Evolutionary conservation across 1,284 basidiomycete species (phyloP).

Genomic region (Wallemia mellicola): DNA sequence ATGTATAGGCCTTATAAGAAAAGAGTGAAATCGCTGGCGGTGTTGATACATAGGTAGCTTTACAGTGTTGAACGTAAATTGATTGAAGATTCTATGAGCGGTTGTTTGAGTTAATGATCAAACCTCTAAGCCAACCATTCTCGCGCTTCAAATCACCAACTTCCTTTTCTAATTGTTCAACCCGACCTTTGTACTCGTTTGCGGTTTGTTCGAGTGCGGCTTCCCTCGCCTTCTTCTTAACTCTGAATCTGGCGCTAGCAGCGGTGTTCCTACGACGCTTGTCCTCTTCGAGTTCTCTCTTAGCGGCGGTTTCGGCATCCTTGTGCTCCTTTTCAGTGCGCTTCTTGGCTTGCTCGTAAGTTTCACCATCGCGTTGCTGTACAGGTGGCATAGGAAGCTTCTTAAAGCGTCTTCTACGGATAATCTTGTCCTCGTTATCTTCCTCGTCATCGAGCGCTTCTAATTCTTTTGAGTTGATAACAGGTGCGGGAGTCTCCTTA

Average conservation of each 20-base stretch:
- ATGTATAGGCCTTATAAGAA: background rate
- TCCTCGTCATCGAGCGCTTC: slow-evolving; percentile 11
- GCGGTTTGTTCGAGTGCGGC: slow-evolving; percentile 62
- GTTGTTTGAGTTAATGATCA: slow-evolving; percentile 36
- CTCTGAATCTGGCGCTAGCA: slow-evolving; percentile 80
- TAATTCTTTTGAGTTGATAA: no score
- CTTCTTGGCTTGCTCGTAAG: background rate
- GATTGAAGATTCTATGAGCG: background rate
- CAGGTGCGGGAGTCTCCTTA: slow-evolving; percentile 2
- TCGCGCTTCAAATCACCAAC: slow-evolving; percentile 69
- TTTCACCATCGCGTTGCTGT: background rate
- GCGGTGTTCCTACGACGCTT: slow-evolving; percentile 87
- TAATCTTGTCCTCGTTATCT: slow-evolving; percentile 7
- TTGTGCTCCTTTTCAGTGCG: background rate
- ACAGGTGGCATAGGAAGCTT: background rate
- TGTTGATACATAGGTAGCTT: no score
- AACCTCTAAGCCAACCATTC: slow-evolving; percentile 77
- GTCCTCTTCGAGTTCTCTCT: slow-evolving; percentile 32
- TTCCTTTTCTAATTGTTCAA: slow-evolving; percentile 57
- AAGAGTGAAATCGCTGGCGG: no score
- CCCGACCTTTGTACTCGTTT: slow-evolving; percentile 61
- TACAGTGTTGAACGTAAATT: no score
- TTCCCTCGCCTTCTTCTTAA: slow-evolving; percentile 98
- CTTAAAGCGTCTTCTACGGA: background rate
- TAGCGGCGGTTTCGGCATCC: background rate